These are phyloP conservation scores for Carallia pectinifolia DNA, from an alignment of 345 rosid genomes.

Conservation along the genomic window DNA sequence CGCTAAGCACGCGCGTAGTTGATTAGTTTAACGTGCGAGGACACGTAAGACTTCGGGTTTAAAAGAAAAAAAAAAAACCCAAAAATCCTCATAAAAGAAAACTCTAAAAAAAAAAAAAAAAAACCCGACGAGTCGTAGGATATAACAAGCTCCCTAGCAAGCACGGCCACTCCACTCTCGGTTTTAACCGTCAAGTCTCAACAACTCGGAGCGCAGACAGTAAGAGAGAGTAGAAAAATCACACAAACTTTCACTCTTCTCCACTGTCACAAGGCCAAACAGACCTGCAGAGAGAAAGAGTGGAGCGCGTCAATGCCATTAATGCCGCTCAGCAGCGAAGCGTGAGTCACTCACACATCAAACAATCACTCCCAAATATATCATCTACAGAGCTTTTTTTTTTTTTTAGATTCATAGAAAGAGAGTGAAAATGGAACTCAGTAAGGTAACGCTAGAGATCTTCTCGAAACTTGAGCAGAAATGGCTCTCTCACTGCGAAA, in stretches of 20 bases:
- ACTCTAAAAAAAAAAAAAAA: no score
- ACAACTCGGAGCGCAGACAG: conserved; percentile 7
- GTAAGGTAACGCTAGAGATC: conserved; percentile 89
- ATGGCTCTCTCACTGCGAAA: conserved; percentile 85
- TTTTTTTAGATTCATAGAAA: not conserved
- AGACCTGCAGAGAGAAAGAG: conserved; percentile 1
- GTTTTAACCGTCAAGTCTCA: conserved; percentile 22
- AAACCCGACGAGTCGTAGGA: not conserved
- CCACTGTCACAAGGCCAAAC: not conserved
- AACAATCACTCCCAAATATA: no score
- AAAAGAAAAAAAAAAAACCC: no score
- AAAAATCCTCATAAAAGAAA: no score
- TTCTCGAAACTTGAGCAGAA: conserved; percentile 84
- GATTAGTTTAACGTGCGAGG: conserved; percentile 50
- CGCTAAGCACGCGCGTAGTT: conserved; percentile 33
- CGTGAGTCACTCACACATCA: conserved; percentile 18
- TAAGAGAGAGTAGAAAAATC: not conserved
- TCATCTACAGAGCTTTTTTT: no score
- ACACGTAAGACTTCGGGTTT: conserved; percentile 27
- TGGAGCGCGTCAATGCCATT: conserved; percentile 17
- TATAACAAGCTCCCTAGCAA: conserved; percentile 16
- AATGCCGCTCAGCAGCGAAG: conserved; percentile 35
- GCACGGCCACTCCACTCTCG: conserved; percentile 9
- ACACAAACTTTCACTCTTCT: not conserved
- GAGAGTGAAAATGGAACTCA: conserved; percentile 57